Evolutionary conservation across 1,139 yeast genomes (phyloP), one percentile per base, ranked within the genome.

Genomic region (Zygoascus sp.): DNA sequence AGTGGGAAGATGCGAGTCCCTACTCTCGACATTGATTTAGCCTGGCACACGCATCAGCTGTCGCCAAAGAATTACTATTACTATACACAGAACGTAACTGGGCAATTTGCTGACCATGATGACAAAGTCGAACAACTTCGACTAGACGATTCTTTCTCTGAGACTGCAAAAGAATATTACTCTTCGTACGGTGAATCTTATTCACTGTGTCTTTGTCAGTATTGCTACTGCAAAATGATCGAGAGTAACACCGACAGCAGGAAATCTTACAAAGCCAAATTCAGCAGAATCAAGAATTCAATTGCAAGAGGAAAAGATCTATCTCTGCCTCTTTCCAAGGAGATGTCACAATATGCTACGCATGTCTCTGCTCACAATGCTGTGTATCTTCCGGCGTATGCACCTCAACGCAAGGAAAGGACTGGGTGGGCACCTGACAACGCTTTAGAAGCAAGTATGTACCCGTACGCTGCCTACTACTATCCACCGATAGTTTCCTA

Each of bases 31-130:
- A 64, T 71, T 27, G 74, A 71, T 49, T 57, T 71, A 36, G 58
- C 66, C 1, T 70, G 75, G 74, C 73, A 68, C 47, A 69, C 74
- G 8, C 73, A 70, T 50, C 72, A 67, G 48, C 56, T 70, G 28
- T 54, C 61, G 2, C 60, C 64, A 38, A 45, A 40, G 17, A 53
- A 53, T 20, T 70, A 71, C 51, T 57, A 59, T 40, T 44, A 53
- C 2, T 62, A 58, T 44, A 63, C 66, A 41, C 43, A 48, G 25
- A 36, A 39, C 3, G 39, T 20, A 5, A 45, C 52, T n/a, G 53
- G 51, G 15, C 40, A 34, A 20, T 59, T 64, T 21, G 50, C 65
- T 22, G 66, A 65, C 53, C 69, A 66, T 40, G 66, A 65, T 39
- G 69, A 66, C 46, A 64, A 64, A 49, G 56, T 65, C 21, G 65